A percentile compares a stretch with the other conserved stretches of the same genome.
Evolutionary conservation across 2,329 filamentous ascomycete species (phyloP).

Genomic region (Aspergillus intermedius): DNA sequence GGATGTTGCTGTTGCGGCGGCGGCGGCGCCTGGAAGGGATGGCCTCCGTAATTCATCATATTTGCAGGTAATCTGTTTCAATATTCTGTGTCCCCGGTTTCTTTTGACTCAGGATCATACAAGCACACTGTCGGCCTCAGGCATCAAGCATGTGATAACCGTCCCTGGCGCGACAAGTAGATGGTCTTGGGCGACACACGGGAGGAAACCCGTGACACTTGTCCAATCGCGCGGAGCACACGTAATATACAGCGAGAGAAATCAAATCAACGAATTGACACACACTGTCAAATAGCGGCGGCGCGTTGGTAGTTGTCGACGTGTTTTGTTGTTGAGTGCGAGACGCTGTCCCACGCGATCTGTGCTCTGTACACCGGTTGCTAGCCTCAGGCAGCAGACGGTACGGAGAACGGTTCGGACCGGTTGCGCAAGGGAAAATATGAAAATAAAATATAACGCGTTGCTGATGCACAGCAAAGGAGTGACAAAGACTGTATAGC

Average conservation of each 20-base stretch:
- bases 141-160: conserved; percentile 9
- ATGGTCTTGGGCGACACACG: background rate
- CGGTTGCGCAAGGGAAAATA: background rate
- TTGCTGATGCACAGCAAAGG: background rate
- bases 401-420: background rate
- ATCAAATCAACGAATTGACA: background rate
- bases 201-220: background rate
- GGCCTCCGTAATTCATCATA: conserved; percentile 32
- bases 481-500: background rate
- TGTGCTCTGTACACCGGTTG: background rate
- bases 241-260: background rate
- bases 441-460: background rate
- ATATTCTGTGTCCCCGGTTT: background rate
- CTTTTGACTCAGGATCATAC: background rate
- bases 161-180: conserved; percentile 2
- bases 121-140: background rate
- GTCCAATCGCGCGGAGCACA: background rate
- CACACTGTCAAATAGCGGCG: background rate
- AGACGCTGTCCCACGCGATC: background rate
- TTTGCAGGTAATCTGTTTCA: conserved; percentile 7
- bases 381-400: background rate
- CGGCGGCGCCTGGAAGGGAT: conserved; percentile 23
- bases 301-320: background rate
- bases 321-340: background rate
- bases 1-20: conserved; percentile 17